These are phyloP conservation scores for Botrytis aclada DNA, from an alignment of 2,329 filamentous ascomycete genomes.

Conservation along the genomic window DNA sequence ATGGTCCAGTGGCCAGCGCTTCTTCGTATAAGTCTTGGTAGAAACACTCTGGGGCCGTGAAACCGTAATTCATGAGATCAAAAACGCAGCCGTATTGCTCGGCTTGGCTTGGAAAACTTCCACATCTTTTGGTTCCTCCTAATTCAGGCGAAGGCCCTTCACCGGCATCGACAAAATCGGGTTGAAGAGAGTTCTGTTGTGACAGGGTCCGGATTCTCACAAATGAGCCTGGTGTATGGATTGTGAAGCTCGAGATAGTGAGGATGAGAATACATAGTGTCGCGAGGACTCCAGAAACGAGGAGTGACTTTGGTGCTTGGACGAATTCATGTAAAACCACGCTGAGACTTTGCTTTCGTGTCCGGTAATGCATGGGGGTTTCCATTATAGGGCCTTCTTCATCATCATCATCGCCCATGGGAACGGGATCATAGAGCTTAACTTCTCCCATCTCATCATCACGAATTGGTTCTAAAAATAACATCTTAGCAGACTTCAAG, in stretches of 20 bases:
- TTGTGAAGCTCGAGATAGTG: background rate
- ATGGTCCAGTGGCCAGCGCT: background rate
- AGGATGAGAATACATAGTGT: background rate
- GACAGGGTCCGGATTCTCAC: background rate
- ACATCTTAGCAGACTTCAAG: background rate
- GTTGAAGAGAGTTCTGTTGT: background rate
- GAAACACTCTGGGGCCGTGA: background rate
- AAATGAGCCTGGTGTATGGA: background rate
- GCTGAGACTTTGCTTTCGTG: background rate
- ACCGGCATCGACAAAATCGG: background rate
- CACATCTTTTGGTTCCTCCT: background rate
- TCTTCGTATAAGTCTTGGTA: background rate
- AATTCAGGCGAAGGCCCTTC: background rate
- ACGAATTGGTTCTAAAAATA: background rate
- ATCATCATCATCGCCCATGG: background rate
- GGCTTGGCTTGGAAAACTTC: background rate
- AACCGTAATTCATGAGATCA: background rate
- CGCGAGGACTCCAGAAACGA: background rate
- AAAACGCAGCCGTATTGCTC: background rate
- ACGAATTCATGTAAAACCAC: background rate
- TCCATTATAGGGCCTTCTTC: background rate
- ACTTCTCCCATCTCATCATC: background rate
- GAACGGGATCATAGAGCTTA: background rate
- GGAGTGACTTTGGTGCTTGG: background rate
- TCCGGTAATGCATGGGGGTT: background rate